Conservation (phyloP, 2,329 filamentous ascomycete genomes). For the Colletotrichum salicis region DNA sequence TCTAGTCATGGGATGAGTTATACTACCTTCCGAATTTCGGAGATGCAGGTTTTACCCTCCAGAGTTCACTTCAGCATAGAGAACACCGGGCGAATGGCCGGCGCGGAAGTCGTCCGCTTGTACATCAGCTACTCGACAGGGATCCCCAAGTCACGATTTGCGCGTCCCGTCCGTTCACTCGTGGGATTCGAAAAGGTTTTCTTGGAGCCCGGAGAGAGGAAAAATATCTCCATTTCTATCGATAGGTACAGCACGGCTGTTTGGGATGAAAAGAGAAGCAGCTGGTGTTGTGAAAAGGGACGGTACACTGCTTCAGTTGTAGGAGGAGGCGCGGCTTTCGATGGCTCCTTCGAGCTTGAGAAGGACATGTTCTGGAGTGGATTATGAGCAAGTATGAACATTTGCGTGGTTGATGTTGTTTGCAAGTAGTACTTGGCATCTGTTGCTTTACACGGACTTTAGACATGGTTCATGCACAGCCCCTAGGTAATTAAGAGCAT, state of each 20-base stretch:
- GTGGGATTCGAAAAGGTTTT: slow-evolving; percentile 68
- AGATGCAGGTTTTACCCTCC: slow-evolving; percentile 51
- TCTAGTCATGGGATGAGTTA: slow-evolving; percentile 74
- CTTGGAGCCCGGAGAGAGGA: slow-evolving; percentile 68
- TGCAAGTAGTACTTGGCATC: background rate
- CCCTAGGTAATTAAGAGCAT: no score
- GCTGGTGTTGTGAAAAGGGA: slow-evolving; percentile 76
- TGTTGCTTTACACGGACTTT: no score
- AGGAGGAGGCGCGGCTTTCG: slow-evolving; percentile 58
- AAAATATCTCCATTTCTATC: slow-evolving; percentile 64
- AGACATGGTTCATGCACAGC: no score
- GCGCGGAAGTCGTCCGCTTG: slow-evolving; percentile 60
- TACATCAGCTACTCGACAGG: slow-evolving; percentile 52
- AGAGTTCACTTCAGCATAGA: slow-evolving; percentile 59
- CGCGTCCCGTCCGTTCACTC: slow-evolving; percentile 62
- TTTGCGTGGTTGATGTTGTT: background rate
- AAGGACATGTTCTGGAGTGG: slow-evolving; percentile 76
- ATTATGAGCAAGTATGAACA: slow-evolving; percentile 49
- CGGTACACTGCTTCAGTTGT: slow-evolving; percentile 70
- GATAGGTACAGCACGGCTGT: slow-evolving; percentile 74
- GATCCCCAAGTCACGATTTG: slow-evolving; percentile 58
- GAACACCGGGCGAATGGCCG: slow-evolving; percentile 62
- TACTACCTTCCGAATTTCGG: slow-evolving; percentile 67
- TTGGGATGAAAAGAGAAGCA: slow-evolving; percentile 74
- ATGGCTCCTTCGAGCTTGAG: slow-evolving; percentile 63